These are phyloP conservation scores for Patellifolia procumbens DNA, from an alignment of 179 eudicot species.

Conservation along the genomic window DNA sequence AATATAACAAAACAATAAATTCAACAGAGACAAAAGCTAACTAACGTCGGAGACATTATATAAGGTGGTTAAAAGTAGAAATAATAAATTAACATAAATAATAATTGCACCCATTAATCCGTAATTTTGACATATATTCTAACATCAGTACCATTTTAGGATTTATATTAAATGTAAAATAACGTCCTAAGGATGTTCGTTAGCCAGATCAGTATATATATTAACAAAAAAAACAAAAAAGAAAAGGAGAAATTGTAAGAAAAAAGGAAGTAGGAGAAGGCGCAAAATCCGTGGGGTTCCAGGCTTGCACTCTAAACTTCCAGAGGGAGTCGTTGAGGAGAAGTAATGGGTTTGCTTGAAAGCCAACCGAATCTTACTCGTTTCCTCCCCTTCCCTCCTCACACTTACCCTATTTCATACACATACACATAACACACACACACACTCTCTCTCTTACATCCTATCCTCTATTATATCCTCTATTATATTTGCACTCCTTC, in stretches of 20 bases:
- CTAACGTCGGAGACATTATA: too few relatives aligned
- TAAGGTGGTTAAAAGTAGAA: too few relatives aligned
- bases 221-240: not conserved
- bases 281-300: constrained; percentile 35
- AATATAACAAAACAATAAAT: not conserved
- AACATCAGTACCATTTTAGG: too few relatives aligned
- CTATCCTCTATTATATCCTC: not conserved
- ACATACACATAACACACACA: too few relatives aligned
- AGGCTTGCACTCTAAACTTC: constrained; percentile 43
- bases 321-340: constrained; percentile 37
- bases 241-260: too few relatives aligned
- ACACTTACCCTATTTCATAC: constrained; percentile 7
- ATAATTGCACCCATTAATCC: too few relatives aligned
- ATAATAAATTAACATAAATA: too few relatives aligned
- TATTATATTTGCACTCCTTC: not conserved
- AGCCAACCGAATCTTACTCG: constrained; percentile 54
- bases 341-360: constrained; percentile 43
- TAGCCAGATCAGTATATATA: too few relatives aligned
- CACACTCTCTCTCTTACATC: constrained; percentile 12
- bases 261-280: constrained; percentile 6
- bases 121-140: too few relatives aligned
- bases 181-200: too few relatives aligned
- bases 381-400: constrained; percentile 18
- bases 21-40: too few relatives aligned
- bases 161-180: too few relatives aligned